Base-by-base conservation (phyloP, 495 filamentous ascomycete species). In the Penicillium angulare region DNA sequence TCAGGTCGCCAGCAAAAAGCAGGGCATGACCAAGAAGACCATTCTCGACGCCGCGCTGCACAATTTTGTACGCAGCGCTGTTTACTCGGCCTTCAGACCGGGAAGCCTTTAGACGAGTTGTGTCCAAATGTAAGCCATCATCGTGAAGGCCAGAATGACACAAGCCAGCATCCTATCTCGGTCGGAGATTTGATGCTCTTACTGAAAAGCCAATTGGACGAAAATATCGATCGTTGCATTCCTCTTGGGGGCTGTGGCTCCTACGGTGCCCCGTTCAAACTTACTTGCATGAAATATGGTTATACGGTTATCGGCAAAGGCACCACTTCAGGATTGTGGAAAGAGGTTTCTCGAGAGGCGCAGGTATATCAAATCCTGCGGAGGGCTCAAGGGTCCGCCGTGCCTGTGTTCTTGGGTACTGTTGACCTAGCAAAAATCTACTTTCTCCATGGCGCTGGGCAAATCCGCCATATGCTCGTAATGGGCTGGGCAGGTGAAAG, bases 251-350 rank as follows among this genome's bases (percentile, higher is more conserved):
- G 8, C 21, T 63, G 47, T 44, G 56, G 66, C 10, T 38, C 55
- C 3, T 66, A 50, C 31, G 55, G 72, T 20, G 66, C 64, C 4
- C 53, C 74, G 9, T 78, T 79, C 53, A 68, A 67, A 50, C 55
- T 79, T 2, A 73, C 65, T 12, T 63, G 68, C 43, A 35, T 57
- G 5, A 34, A 32, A 16, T 69, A 74, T 51, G 67, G 73, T 9
- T 79, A 81, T 40, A 79, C 73, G 5, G 63, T 80, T 26, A 60
- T 78, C 36, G 61, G 60, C 13, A 81, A 81, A 63, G 75, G 70
- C 16, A 79, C 76, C 17, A 62, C 62, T 3, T 54, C 47, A 8
- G 52, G 27, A n/a, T 62, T 71, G 27, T 66, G 59, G 49, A 49
- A 51, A 15, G 56, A 69, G 29, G 66, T 79, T 16, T 60, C 70